Conservation (phyloP, 257 asterid species). For the Rubia yunnanensis region DNA sequence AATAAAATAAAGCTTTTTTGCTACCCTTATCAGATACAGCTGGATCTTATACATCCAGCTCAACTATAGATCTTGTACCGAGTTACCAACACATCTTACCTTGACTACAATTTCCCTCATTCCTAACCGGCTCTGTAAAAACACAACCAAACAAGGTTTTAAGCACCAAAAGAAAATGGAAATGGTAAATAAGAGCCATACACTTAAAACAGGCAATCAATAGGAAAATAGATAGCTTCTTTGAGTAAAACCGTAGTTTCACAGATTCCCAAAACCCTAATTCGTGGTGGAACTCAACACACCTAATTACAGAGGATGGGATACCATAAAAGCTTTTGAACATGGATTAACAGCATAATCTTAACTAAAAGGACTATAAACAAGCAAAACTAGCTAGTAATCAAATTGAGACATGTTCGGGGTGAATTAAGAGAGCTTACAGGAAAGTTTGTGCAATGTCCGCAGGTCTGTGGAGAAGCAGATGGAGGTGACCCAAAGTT, state of each 20-base stretch:
- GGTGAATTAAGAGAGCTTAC: too few relatives aligned
- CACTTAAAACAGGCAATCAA: not conserved
- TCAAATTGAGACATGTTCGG: too few relatives aligned
- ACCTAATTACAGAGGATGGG: not conserved
- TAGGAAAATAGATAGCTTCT: not conserved
- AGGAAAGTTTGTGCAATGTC: too few relatives aligned
- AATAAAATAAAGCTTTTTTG: not conserved
- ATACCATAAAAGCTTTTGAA: not conserved
- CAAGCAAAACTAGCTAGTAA: too few relatives aligned
- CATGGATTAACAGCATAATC: too few relatives aligned
- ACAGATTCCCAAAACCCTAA: slow-evolving; percentile 14
- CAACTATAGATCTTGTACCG: not conserved
- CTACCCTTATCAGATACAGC: not conserved
- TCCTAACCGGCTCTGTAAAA: not conserved
- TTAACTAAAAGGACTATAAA: too few relatives aligned
- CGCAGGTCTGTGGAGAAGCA: too few relatives aligned
- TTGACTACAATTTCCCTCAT: not conserved
- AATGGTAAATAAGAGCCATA: too few relatives aligned
- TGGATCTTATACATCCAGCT: not conserved
- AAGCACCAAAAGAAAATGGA: too few relatives aligned
- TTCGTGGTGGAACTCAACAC: not conserved
- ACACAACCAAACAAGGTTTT: too few relatives aligned
- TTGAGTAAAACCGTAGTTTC: not conserved
- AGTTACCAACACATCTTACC: too few relatives aligned
- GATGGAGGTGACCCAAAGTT: too few relatives aligned